A percentile compares a stretch with the other conserved stretches of the same genome.
These are phyloP conservation scores for Leucocoprinus sp. DNA, from an alignment of 768 basidiomycete species.

Conservation along the genomic window DNA sequence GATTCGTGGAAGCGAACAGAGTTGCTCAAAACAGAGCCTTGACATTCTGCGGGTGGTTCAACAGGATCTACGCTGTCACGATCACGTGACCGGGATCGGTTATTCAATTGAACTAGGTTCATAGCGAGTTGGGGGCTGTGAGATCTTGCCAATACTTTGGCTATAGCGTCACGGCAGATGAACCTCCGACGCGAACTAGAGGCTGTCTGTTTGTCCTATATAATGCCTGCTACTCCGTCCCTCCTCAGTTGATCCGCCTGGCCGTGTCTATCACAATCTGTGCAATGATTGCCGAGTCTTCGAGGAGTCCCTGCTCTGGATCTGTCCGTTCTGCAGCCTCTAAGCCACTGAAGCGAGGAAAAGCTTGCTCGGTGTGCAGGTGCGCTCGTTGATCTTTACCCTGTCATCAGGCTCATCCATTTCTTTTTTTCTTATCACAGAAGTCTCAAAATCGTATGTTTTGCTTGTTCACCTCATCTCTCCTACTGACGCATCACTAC, in stretches of 20 bases:
- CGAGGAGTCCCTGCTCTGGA: slow-evolving; percentile 24
- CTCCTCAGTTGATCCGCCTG: slow-evolving; percentile 29
- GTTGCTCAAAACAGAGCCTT: too few relatives aligned
- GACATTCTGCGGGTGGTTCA: background rate
- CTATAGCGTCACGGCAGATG: slow-evolving; percentile 4
- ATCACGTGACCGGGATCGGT: background rate
- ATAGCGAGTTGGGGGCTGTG: slow-evolving; percentile 8
- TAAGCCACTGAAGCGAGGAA: slow-evolving; percentile 44
- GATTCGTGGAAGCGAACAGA: too few relatives aligned
- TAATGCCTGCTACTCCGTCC: slow-evolving; percentile 21
- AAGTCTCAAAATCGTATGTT: slow-evolving; percentile 43
- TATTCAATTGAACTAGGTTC: too few relatives aligned
- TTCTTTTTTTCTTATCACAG: slow-evolving; percentile 19
- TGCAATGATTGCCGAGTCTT: slow-evolving; percentile 31
- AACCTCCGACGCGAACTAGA: slow-evolving; percentile 9
- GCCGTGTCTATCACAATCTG: slow-evolving; percentile 16
- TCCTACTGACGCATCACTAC: slow-evolving; percentile 3
- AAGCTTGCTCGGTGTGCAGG: slow-evolving; percentile 49
- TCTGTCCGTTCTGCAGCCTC: slow-evolving; percentile 20
- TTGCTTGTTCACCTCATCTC: background rate
- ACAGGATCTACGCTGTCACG: slow-evolving; percentile 5
- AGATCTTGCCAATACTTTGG: background rate
- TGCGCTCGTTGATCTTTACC: slow-evolving; percentile 15
- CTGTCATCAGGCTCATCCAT: background rate
- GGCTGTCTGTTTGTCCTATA: slow-evolving; percentile 22